Evolutionary conservation across 257 asterid species (phyloP).

Genomic region (Sherardia arvensis): DNA sequence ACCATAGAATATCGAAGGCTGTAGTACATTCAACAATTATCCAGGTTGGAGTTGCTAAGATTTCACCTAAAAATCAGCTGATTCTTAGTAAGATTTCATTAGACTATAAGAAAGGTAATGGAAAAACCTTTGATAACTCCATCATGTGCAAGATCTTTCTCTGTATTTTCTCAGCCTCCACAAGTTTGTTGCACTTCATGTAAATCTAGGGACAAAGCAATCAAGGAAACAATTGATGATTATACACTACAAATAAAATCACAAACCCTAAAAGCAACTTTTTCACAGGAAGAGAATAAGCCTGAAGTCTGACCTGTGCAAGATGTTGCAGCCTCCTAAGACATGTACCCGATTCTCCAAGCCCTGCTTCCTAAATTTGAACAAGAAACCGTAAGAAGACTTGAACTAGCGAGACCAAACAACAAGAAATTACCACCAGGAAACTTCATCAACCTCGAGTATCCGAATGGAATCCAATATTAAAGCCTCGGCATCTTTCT

Average conservation of each 20-base stretch:
- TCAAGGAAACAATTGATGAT: background rate
- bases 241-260: background rate
- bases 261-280: background rate
- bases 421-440: conserved; percentile 15
- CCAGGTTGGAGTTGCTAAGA: background rate
- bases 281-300: conserved; percentile 13
- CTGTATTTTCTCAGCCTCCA: conserved; percentile 61
- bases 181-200: conserved; percentile 42
- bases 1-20: background rate
- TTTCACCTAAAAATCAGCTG: background rate
- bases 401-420: conserved; percentile 1
- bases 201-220: conserved; percentile 40
- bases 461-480: conserved; percentile 55
- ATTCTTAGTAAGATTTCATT: background rate
- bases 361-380: conserved; percentile 60
- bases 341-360: conserved; percentile 53
- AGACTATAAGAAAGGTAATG: conserved; percentile 8
- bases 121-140: conserved; percentile 71
- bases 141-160: conserved; percentile 62
- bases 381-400: conserved; percentile 16
- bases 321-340: conserved; percentile 72
- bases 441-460: conserved; percentile 54
- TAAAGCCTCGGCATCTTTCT: conserved; percentile 66
- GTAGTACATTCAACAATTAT: background rate
- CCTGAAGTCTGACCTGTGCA: conserved; percentile 47